Evolutionary conservation across 441 rosid genomes (phyloP).

Genomic region (Croton setiger): DNA sequence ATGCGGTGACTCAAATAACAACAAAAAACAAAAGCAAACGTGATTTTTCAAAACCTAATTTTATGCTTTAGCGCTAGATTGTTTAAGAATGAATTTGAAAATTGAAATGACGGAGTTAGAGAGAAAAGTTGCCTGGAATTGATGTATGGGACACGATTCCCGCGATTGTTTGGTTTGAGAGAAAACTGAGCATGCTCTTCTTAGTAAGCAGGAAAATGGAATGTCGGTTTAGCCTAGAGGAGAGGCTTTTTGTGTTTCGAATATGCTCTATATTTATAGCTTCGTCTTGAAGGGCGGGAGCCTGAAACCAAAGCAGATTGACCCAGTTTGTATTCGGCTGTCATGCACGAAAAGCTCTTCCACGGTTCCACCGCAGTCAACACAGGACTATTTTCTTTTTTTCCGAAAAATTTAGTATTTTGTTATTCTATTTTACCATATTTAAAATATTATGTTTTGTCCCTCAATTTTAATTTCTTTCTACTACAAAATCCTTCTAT

Average conservation of each 20-base stretch:
- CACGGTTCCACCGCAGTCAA: too few relatives aligned
- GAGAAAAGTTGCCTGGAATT: background rate
- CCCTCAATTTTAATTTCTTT: too few relatives aligned
- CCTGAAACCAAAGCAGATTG: too few relatives aligned
- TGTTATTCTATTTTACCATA: too few relatives aligned
- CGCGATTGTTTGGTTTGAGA: background rate
- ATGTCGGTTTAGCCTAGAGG: too few relatives aligned
- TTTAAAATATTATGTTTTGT: too few relatives aligned
- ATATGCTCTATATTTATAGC: constrained; percentile 7
- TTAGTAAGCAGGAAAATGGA: background rate
- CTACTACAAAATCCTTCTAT: too few relatives aligned
- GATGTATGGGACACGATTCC: background rate
- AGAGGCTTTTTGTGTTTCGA: background rate
- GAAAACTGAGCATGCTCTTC: background rate
- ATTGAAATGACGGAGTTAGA: background rate
- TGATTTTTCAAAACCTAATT: background rate
- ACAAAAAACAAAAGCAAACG: background rate
- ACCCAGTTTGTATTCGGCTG: too few relatives aligned
- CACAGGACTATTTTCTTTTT: too few relatives aligned
- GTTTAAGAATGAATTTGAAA: background rate
- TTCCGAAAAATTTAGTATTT: too few relatives aligned
- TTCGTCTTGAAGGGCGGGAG: background rate
- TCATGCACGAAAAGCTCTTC: too few relatives aligned
- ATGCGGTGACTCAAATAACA: background rate
- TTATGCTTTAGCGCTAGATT: too few relatives aligned